Evolutionary conservation across 345 rosid species (phyloP).

Genomic region (Lenwebbia sp.): DNA sequence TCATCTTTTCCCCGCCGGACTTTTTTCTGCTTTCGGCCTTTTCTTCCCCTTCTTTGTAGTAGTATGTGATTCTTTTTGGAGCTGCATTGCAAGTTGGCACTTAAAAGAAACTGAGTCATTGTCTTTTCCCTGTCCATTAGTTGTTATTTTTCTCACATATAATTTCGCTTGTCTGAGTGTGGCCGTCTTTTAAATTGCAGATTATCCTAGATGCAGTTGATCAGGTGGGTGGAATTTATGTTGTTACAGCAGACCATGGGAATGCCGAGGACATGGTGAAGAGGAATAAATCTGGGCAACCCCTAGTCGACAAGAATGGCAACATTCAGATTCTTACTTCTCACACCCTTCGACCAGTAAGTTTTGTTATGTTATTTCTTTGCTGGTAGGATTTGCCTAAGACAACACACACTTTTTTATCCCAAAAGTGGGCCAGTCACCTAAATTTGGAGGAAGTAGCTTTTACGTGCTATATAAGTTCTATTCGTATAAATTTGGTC

Average conservation of each 20-base stretch:
- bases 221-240: conserved; percentile 80
- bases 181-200: conserved; percentile 23
- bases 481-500: background rate
- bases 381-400: background rate
- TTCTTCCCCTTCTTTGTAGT: background rate
- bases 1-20: background rate
- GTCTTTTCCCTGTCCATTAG: background rate
- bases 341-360: conserved; percentile 92
- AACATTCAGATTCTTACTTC: conserved; percentile 86
- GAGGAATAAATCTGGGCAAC: conserved; percentile 79
- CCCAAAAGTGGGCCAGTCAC: background rate
- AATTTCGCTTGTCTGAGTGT: background rate
- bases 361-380: conserved; percentile 2
- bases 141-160: background rate
- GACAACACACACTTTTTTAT: background rate
- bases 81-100: background rate
- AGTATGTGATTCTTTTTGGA: background rate
- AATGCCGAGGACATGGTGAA: conserved; percentile 99
- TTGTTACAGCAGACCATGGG: conserved; percentile 96
- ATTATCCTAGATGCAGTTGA: conserved; percentile 82
- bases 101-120: background rate
- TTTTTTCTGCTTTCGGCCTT: background rate
- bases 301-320: conserved; percentile 59
- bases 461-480: background rate
- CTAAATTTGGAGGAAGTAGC: background rate